Conservation (phyloP, 345 rosid species). For the Excoecaria cochinchinensis region DNA sequence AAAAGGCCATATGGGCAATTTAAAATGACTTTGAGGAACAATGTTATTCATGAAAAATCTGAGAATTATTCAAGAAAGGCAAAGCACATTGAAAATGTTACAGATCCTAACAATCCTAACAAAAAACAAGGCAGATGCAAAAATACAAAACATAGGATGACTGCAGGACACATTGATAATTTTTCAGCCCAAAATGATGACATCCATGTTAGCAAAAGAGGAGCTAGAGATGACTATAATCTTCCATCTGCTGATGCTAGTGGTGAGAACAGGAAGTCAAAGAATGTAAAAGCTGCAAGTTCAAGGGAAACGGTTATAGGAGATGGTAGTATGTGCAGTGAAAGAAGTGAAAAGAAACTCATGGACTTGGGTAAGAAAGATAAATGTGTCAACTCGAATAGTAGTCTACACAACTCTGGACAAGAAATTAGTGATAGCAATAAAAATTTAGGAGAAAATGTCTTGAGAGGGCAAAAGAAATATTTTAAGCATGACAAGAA, state of each 20-base stretch:
- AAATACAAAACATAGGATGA: conserved; percentile 23
- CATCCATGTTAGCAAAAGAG: conserved; percentile 30
- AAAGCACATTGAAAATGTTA: conserved; percentile 28
- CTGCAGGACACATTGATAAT: conserved; percentile 27
- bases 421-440: conserved; percentile 22
- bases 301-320: conserved; percentile 20
- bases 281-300: conserved; percentile 22
- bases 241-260: conserved; percentile 32
- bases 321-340: conserved; percentile 30
- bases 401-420: conserved; percentile 15
- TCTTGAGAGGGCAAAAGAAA: conserved; percentile 36
- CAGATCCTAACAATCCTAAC: conserved; percentile 20
- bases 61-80: conserved; percentile 22
- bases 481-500: conserved; percentile 35
- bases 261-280: conserved; percentile 30
- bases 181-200: conserved; percentile 29
- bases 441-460: conserved; percentile 17
- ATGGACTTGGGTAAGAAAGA: conserved; percentile 19
- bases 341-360: conserved; percentile 28
- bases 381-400: conserved; percentile 16
- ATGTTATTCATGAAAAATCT: conserved; percentile 20
- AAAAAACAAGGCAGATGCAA: conserved; percentile 31
- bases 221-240: conserved; percentile 30
- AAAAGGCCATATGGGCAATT: conserved; percentile 57
- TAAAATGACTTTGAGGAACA: conserved; percentile 31